Percentiles rank a stretch among this genome's conserved stretches.
Conservation (phyloP, 768 basidiomycete genomes). For the Mycena vulgaris region DNA sequence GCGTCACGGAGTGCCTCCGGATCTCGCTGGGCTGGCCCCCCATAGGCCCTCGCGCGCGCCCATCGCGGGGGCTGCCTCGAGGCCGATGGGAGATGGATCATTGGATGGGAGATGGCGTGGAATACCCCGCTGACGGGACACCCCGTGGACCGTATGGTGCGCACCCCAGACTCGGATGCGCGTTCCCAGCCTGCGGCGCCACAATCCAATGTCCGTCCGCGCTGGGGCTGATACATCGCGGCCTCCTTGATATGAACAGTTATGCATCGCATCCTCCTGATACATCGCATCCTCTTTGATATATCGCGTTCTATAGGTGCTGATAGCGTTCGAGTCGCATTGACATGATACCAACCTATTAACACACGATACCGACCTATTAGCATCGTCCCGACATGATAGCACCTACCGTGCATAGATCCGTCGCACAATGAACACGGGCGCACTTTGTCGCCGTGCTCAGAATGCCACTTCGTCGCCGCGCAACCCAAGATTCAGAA, state of each 20-base stretch:
- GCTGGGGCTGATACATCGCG: not conserved
- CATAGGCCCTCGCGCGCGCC: slow-evolving; percentile 23
- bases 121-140: not conserved
- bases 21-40: slow-evolving; percentile 11
- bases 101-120: not conserved
- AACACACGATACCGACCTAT: slow-evolving; percentile 13
- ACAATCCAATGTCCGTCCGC: no score
- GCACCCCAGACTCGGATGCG: not conserved
- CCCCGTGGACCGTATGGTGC: slow-evolving; percentile 12
- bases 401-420: slow-evolving; percentile 18
- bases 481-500: no score
- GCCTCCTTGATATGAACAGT: not conserved
- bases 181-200: slow-evolving; percentile 14
- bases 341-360: slow-evolving; percentile 13
- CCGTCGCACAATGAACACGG: no score
- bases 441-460: slow-evolving; percentile 20
- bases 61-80: slow-evolving; percentile 27
- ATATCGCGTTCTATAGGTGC: no score
- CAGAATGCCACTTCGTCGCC: not conserved
- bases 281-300: no score
- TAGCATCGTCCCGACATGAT: not conserved
- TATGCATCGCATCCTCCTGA: no score
- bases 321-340: no score
- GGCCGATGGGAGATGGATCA: not conserved
- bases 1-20: slow-evolving; percentile 14